These are phyloP conservation scores for Pseudogymnoascus sp. DNA, from an alignment of 2,329 filamentous ascomycete species.

Conservation along the genomic window DNA sequence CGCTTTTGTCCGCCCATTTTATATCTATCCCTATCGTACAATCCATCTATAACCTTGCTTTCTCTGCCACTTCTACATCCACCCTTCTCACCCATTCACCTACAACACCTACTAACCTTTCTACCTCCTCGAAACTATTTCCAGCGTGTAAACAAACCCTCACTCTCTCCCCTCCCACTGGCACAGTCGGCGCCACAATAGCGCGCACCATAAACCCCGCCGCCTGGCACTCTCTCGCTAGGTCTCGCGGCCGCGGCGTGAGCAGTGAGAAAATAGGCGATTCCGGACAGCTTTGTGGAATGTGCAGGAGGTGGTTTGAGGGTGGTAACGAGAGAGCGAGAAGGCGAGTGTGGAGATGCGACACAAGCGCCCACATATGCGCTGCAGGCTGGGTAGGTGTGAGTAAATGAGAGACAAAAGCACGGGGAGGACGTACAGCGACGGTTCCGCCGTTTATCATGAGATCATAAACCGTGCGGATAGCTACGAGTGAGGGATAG, in stretches of 20 bases:
- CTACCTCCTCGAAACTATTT: conserved; percentile 52
- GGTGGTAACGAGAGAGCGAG: not conserved
- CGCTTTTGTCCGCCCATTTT: not conserved
- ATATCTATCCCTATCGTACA: not conserved
- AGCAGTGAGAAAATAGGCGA: conserved; percentile 61
- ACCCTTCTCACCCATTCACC: conserved; percentile 18
- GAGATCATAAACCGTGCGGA: conserved; percentile 50
- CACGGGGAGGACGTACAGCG: conserved; percentile 29
- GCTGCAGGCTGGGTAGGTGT: conserved; percentile 10
- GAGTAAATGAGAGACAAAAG: not conserved
- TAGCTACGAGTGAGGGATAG: conserved; percentile 52
- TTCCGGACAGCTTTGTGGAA: conserved; percentile 33
- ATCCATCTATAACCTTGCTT: not conserved
- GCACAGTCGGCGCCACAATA: conserved; percentile 63
- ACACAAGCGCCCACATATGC: not conserved
- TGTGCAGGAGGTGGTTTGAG: conserved; percentile 15
- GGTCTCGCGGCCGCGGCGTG: conserved; percentile 47
- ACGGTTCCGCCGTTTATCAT: conserved; percentile 44
- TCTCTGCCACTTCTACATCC: not conserved
- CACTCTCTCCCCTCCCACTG: conserved; percentile 54
- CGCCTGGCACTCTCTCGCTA: conserved; percentile 54
- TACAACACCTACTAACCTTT: conserved; percentile 36
- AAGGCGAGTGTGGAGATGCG: conserved; percentile 1
- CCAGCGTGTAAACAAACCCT: conserved; percentile 62
- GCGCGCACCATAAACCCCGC: conserved; percentile 54